Conservation (phyloP, 768 basidiomycete genomes). For the Mrakia blollopis region DNA sequence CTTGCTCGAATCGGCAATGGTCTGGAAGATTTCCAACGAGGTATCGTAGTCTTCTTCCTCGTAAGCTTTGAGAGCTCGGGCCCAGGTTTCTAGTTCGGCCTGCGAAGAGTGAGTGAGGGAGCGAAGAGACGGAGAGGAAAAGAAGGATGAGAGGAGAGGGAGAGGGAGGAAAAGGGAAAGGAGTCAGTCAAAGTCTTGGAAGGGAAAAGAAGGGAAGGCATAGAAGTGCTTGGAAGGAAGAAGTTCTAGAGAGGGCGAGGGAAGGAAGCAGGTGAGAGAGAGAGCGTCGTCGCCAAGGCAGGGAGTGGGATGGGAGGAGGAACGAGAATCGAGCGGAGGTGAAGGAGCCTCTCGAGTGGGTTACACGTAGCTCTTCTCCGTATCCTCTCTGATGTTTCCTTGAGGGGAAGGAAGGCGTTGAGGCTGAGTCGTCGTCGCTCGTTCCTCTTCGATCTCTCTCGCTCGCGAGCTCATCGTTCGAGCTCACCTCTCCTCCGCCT, state of each 20-base stretch:
- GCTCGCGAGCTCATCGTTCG: too few relatives aligned
- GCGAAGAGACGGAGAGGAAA: not conserved
- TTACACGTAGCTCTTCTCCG: not conserved
- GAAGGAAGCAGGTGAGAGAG: not conserved
- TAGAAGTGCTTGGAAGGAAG: not conserved
- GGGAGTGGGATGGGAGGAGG: not conserved
- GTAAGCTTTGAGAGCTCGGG: constrained; percentile 79
- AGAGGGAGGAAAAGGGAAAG: not conserved
- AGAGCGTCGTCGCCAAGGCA: not conserved
- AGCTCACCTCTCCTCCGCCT: too few relatives aligned
- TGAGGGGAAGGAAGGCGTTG: too few relatives aligned
- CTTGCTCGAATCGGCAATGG: constrained; percentile 21
- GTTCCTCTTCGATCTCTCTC: too few relatives aligned
- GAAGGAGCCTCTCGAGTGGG: too few relatives aligned
- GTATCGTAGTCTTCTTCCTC: constrained; percentile 75
- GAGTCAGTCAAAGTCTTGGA: not conserved
- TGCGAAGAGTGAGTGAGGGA: not conserved
- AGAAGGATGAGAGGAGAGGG: not conserved
- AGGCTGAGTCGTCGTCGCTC: too few relatives aligned
- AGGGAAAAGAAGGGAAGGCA: not conserved
- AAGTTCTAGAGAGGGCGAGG: not conserved
- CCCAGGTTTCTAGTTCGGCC: constrained; percentile 75
- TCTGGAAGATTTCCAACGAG: constrained; percentile 66
- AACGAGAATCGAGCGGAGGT: not conserved
- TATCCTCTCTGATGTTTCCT: not conserved